phyloP scores from a whole-genome alignment of 768 basidiomycete species.

The Russula foetens region DNA sequence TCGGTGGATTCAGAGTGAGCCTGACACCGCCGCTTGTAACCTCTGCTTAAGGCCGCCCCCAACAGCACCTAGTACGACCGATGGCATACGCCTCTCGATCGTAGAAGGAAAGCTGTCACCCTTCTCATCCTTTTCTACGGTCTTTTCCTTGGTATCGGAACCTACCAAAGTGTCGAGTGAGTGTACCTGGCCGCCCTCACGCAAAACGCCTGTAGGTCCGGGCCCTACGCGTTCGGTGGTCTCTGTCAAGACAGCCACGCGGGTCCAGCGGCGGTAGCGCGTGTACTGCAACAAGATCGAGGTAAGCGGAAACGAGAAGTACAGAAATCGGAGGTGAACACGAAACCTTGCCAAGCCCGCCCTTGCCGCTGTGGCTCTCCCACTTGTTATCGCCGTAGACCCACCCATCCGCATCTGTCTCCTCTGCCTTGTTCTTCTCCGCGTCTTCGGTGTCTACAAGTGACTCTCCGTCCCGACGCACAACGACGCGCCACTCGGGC shows the following conservation, averaged over 20 bases:
- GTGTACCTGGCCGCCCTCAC: constrained; percentile 15
- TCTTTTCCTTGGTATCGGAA: neutral
- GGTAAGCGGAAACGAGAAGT: neutral
- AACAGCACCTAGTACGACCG: constrained; percentile 4
- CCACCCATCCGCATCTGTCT: constrained; percentile 87
- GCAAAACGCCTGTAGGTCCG: constrained; percentile 25
- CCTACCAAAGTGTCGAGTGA: neutral
- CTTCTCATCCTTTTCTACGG: neutral
- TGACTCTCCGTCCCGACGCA: constrained; percentile 45
- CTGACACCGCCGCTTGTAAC: constrained; percentile 12
- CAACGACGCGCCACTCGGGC: constrained; percentile 78
- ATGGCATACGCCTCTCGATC: neutral
- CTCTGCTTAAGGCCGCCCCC: constrained; percentile 13
- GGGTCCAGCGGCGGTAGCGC: constrained; percentile 77
- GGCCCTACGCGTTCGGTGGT: constrained; percentile 47
- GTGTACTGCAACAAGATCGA: constrained; percentile 52
- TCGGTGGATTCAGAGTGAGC: neutral
- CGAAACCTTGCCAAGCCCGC: constrained; percentile 79
- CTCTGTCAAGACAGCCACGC: constrained; percentile 72
- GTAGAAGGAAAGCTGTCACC: neutral
- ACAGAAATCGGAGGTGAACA: neutral
- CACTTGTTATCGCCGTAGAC: constrained; percentile 94
- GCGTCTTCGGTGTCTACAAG: constrained; percentile 23
- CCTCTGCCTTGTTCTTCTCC: constrained; percentile 39
- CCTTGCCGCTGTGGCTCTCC: constrained; percentile 67